These are phyloP conservation scores for Colletotrichum salicis DNA, from an alignment of 2,329 filamentous ascomycete genomes.

Conservation along the genomic window DNA sequence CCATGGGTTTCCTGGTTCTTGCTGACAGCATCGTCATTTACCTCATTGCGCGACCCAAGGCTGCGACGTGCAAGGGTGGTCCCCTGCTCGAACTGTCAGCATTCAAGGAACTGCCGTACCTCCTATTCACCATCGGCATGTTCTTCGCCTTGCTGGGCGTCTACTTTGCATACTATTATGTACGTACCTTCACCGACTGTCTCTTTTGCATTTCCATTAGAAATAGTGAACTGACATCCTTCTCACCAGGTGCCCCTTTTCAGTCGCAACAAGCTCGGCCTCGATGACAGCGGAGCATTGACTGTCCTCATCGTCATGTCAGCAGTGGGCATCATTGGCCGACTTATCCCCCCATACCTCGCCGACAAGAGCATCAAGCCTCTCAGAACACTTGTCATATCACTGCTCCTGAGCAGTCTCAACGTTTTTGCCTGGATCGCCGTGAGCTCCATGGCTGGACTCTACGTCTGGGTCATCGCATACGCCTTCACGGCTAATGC, in stretches of 20 bases:
- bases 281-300: constrained; percentile 24
- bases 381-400: constrained; percentile 34
- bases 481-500: constrained; percentile 49
- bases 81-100: constrained; percentile 29
- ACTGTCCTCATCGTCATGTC: constrained; percentile 34
- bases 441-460: constrained; percentile 44
- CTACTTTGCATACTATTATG: constrained; percentile 33
- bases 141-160: constrained; percentile 30
- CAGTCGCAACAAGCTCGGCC: constrained; percentile 1
- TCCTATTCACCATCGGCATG: constrained; percentile 32
- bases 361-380: constrained; percentile 37
- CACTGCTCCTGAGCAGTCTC: constrained; percentile 21
- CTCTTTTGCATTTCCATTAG: not conserved
- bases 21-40: constrained; percentile 56
- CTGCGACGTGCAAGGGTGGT: not conserved
- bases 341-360: constrained; percentile 36
- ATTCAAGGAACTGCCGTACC: constrained; percentile 30
- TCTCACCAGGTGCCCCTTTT: constrained; percentile 21
- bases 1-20: constrained; percentile 75
- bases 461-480: constrained; percentile 43
- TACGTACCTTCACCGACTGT: not conserved
- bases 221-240: not conserved
- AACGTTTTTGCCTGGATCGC: constrained; percentile 46
- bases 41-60: constrained; percentile 20
- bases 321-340: constrained; percentile 35